phyloP scores from a whole-genome alignment of 1,284 basidiomycete species.

The Tilletia walkeri region DNA sequence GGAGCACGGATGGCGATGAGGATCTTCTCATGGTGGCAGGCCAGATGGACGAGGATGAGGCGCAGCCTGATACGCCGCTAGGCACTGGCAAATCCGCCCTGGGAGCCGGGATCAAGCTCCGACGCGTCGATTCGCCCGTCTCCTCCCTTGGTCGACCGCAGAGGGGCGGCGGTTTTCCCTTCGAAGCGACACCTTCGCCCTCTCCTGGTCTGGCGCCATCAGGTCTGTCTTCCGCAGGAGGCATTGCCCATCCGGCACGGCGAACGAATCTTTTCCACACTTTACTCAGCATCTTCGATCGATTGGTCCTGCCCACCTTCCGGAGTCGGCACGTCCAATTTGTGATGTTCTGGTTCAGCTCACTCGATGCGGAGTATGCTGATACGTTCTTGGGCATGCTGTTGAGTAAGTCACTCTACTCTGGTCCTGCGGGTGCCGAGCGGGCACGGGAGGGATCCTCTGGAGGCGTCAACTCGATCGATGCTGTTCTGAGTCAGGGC shows the following conservation, averaged over 20 bases:
- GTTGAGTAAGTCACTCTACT: conserved; percentile 78
- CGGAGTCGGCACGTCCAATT: conserved; percentile 98
- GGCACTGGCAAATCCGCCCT: not conserved
- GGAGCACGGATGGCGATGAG: conserved; percentile 1
- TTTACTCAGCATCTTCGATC: conserved; percentile 87
- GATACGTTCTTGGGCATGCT: conserved; percentile 92
- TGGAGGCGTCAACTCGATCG: not conserved
- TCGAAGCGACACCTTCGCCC: not conserved
- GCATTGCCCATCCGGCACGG: not conserved
- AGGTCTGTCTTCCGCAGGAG: not conserved
- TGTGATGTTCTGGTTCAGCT: conserved; percentile 90
- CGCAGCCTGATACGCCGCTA: not conserved
- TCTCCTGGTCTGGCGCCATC: not conserved
- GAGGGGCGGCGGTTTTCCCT: too few relatives aligned
- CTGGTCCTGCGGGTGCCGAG: conserved; percentile 51
- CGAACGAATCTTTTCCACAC: conserved; percentile 66
- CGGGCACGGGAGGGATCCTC: not conserved
- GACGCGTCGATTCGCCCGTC: conserved; percentile 8
- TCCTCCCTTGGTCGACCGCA: not conserved
- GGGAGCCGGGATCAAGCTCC: not conserved
- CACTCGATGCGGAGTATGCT: conserved; percentile 80
- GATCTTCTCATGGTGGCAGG: conserved; percentile 2
- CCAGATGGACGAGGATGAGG: conserved; percentile 14
- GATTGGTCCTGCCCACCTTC: conserved; percentile 88
- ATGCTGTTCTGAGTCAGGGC: conserved; percentile 55